Evolutionary conservation across 2,329 filamentous ascomycete genomes (phyloP), one percentile per base, ranked within the genome.

Genomic region (Talaromyces sp.): DNA sequence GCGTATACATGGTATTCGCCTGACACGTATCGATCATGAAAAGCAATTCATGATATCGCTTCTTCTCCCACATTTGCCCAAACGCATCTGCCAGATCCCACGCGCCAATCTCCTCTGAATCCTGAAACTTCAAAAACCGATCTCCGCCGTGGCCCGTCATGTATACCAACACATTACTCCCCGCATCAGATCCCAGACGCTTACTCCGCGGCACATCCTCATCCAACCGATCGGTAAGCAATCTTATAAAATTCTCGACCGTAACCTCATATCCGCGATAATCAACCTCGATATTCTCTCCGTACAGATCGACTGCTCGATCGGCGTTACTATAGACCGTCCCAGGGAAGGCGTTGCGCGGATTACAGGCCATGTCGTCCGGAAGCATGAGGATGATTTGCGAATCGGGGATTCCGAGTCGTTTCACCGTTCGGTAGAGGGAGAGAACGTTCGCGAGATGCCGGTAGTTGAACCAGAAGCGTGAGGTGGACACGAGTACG

Each of bases 21-120:
- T 99, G 95, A 81, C 95, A 99, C 0, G 95, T 99, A 78, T 99
- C 95, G 79, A 99, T 99, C 95, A 99, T 99, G 83, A 99, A 99
- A 65, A 99, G 87, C 71, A 99, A 89, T 79, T 99, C 95, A 77
- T 98, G 92, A 79, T 98, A 99, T 83, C 95, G 89, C 82, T 96
- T 96, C 88, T 99, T 99, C 85, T 99, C 95, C 91, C 93, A 97
- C 95, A 99, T 99, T 83, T 99, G 94, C 79, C 96, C 93, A 77
- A 99, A 98, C 0, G 95, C 95, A 78, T 99, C 92, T 5, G 96
- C 95, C 65, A 99, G 82, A 80, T 99, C 95, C 77, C 96, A 97
- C 0, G 93, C 93, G 64, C 92, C 93, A 70, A 99, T 98, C 80
- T 99, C 95, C 78, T 99, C 95, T 6, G 93, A 92, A 72, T 99